Base-by-base conservation (phyloP, 2,329 filamentous ascomycete species). In the Xylaria sp. region DNA sequence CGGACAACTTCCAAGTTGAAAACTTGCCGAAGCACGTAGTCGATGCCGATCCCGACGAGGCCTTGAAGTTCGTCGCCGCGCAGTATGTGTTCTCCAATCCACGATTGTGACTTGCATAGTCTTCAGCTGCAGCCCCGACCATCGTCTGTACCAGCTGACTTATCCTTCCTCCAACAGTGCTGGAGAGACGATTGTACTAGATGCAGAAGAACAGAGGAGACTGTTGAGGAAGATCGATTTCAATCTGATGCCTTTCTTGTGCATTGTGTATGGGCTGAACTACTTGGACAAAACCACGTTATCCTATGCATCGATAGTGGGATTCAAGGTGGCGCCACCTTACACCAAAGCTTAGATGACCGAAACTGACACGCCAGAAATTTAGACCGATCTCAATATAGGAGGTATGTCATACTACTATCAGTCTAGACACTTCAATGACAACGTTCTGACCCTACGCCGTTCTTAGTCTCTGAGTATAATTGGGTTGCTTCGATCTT, bases 231-330 rank as follows among this genome's bases (percentile, higher is more conserved):
- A 83, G 70, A 82, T 82, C 56, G 80, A 83, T 69, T 71, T 71
- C 62, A 75, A 80, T 63, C 59, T 83, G 40, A 80, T 82, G 78
- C 80, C 80, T 4, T 73, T 87, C 66, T 78, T 88, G 70, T 87
- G 84, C 61, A 69, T 84, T 31, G 78, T 87, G 4, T 87, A 88
- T 67, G 83, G 83, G 1, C 76, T 87, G 69, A 85, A 87, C 66
- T 87, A 81, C 70, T 75, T 88, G 6, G 84, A 78, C 62, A 78
- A 78, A 71, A 78, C 76, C 8, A 75, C 74, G 4, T 63, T 78
- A 4, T 77, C 81, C 0, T 84, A 85, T 55, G 83, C 83, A 3
- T 83, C 79, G 37, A 72, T 85, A 19, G 84, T 85, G 82, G 83
- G 83, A 1, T 75, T 85, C 33, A 81, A 79, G 68, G 74, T 73